A percentile compares a stretch with the other conserved stretches of the same genome.
Evolutionary conservation across 331 rosid genomes (phyloP).

Genomic region (Acacia concinna): DNA sequence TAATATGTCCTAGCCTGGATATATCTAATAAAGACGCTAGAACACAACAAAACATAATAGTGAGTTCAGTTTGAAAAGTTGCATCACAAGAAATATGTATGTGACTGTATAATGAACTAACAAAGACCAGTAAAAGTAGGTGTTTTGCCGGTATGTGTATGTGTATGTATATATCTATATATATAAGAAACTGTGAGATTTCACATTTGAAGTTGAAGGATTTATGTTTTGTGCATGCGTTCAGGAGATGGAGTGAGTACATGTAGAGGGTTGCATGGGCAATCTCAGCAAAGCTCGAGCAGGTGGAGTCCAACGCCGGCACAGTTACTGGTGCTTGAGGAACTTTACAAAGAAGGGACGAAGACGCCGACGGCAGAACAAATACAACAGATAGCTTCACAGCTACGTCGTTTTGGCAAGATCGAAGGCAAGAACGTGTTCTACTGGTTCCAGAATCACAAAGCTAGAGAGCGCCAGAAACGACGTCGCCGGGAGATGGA

Average conservation of each 20-base stretch:
- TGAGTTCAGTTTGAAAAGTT: no score
- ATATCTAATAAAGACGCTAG: not conserved
- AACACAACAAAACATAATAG: no score
- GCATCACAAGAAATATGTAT: not conserved
- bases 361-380: constrained; percentile 69
- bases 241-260: constrained; percentile 36
- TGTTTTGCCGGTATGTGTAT: not conserved
- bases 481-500: constrained; percentile 53
- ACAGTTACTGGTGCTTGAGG: constrained; percentile 57
- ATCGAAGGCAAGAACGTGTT: constrained; percentile 77
- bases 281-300: constrained; percentile 39
- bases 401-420: constrained; percentile 63
- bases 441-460: constrained; percentile 84
- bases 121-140: not conserved
- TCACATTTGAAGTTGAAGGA: not conserved
- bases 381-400: constrained; percentile 61
- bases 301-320: constrained; percentile 78
- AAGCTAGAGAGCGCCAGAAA: constrained; percentile 75
- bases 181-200: not conserved
- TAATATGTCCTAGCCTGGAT: not conserved
- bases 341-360: constrained; percentile 53
- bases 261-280: no score
- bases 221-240: not conserved
- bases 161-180: no score
- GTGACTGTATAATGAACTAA: not conserved